A percentile compares a stretch with the other conserved stretches of the same genome.
phyloP scores from a whole-genome alignment of 306 rosid genomes.

The Glycine tomentella region DNA sequence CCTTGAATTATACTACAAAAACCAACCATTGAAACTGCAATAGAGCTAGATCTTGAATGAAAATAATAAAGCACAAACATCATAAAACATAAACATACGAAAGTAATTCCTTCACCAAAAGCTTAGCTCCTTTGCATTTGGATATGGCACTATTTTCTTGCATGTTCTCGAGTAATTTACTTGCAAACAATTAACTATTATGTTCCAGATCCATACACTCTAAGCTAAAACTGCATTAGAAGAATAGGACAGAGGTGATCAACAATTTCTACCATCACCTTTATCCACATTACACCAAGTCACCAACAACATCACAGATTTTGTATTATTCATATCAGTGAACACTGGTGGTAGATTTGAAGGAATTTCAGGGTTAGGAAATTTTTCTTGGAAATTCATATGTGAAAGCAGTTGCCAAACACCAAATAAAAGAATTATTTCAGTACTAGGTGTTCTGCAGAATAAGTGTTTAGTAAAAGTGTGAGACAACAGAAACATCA shows the following conservation, averaged over 20 bases:
- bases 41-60: constrained; percentile 4
- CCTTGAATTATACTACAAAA: background rate
- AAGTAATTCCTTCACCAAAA: background rate
- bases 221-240: background rate
- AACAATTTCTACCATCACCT: background rate
- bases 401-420: background rate
- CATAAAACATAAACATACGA: constrained; percentile 8
- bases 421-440: constrained; percentile 9
- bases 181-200: constrained; percentile 15
- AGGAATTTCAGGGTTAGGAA: constrained; percentile 12
- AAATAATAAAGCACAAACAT: constrained; percentile 8
- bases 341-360: background rate
- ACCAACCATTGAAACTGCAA: background rate
- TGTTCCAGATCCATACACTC: background rate
- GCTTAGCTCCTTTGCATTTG: constrained; percentile 12
- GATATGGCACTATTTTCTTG: background rate
- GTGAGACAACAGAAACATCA: constrained; percentile 21
- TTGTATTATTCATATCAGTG: background rate
- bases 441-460: constrained; percentile 30
- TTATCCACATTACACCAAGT: too few relatives aligned
- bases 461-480: background rate
- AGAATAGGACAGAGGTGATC: background rate
- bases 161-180: background rate
- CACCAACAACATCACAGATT: background rate
- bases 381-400: constrained; percentile 16